Percentiles rank a stretch among this genome's conserved stretches.
Conservation (phyloP, 1,284 basidiomycete species). For the Cystobasidiaceae sp. region DNA sequence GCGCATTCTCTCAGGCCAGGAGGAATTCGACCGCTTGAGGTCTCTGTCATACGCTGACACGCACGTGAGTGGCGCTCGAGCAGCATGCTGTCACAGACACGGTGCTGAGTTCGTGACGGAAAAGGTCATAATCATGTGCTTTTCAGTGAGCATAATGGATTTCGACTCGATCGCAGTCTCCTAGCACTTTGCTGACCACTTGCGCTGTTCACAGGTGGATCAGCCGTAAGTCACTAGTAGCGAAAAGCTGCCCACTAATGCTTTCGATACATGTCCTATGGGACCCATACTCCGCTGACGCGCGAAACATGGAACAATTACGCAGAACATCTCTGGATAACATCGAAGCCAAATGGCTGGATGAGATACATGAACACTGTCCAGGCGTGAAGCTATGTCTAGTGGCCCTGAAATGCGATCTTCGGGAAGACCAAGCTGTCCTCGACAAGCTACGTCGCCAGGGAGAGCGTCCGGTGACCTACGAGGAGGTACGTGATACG, state of each 20-base stretch:
- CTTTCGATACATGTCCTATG: too few relatives aligned
- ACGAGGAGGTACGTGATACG: slow-evolving; percentile 60
- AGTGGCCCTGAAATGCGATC: slow-evolving; percentile 89
- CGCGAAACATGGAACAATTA: not conserved
- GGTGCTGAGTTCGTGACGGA: not conserved
- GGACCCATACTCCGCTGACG: too few relatives aligned
- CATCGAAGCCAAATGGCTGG: slow-evolving; percentile 86
- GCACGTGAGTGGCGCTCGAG: slow-evolving; percentile 56
- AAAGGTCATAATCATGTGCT: slow-evolving; percentile 76
- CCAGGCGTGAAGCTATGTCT: slow-evolving; percentile 89
- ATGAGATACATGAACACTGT: slow-evolving; percentile 77
- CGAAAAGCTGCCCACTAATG: too few relatives aligned
- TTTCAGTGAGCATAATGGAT: slow-evolving; percentile 59
- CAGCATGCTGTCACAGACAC: slow-evolving; percentile 9
- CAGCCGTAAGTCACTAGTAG: slow-evolving; percentile 55
- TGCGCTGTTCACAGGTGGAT: slow-evolving; percentile 63
- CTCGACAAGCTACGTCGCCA: slow-evolving; percentile 64
- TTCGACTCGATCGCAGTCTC: not conserved
- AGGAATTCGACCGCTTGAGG: slow-evolving; percentile 88
- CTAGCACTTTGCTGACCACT: not conserved
- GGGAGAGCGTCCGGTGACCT: slow-evolving; percentile 67
- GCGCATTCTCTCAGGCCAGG: slow-evolving; percentile 67
- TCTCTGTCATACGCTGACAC: slow-evolving; percentile 91
- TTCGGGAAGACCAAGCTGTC: slow-evolving; percentile 68
- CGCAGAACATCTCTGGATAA: slow-evolving; percentile 71